Evolutionary conservation across 306 rosid genomes (phyloP), one percentile per base, ranked within the genome.

Genomic region (Prunus salicina): DNA sequence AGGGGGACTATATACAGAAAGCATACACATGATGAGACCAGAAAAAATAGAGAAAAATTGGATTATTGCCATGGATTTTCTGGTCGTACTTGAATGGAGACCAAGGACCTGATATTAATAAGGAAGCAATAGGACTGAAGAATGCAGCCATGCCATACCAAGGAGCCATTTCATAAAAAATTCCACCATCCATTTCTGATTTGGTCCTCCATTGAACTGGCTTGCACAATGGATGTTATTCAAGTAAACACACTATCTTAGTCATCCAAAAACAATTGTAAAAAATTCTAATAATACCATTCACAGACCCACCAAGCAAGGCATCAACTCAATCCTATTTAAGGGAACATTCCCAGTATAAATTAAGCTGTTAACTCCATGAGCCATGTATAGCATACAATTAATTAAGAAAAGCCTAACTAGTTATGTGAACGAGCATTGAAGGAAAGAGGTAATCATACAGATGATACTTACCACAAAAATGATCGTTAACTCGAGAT

Each of bases 401-500:
- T 32, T n/a, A 56, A 73, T 18, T 38, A 20, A 62, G 45, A 60
- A 60, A 60, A 4, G 57, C 70, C 75, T 14, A 73, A 69, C 11
- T 45, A 62, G 56, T 41, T 41, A 41, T 20, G 49, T 45, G 41
- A 60, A 69, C 65, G 69, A 69, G 52, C 47, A 16, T 50, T 18
- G 34, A 52, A 6, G 69, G 52, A 10, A 25, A 18, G 8, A 53
- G 34, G 22, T 55, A 13, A 72, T 10, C 16, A 8, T 13, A 45
- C 0, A 12, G 14, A 53, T 52, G 51, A 66, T 34, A 62, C 89
- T 88, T 83, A 94, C 98, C 98, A 72, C 98, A 94, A 72, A 88
- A 64, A 27, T 18, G 89, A 82, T 94, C 96, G 70, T 94, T 92
- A 83, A 94, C 88, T 13, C 60, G 91, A 69, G 97, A 94, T 69